phyloP scores from a whole-genome alignment of 1,284 basidiomycete species.

The Athelia sp. region DNA sequence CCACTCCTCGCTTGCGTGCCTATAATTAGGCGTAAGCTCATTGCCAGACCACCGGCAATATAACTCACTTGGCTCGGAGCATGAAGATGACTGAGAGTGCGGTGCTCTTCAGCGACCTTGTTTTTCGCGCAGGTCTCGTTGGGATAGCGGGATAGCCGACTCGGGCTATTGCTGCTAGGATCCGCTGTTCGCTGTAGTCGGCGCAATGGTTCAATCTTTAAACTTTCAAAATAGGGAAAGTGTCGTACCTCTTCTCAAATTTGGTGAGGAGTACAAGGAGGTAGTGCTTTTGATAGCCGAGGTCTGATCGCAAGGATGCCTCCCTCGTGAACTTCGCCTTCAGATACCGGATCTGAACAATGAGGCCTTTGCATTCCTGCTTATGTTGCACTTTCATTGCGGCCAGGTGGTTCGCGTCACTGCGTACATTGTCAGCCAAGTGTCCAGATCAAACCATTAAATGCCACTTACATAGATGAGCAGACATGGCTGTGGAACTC shows the following conservation, averaged over 20 bases:
- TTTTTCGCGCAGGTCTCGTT: conserved; percentile 30
- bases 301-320: conserved; percentile 71
- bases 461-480: conserved; percentile 37
- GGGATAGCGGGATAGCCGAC: conserved; percentile 60
- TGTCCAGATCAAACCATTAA: conserved; percentile 4
- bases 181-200: conserved; percentile 63
- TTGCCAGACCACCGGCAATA: no score
- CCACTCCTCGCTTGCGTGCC: conserved; percentile 59
- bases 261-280: conserved; percentile 56
- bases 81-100: conserved; percentile 63
- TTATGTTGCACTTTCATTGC: conserved; percentile 66
- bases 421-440: conserved; percentile 20
- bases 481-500: conserved; percentile 53
- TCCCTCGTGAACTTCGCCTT: conserved; percentile 91
- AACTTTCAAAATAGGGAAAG: no score
- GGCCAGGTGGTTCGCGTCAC: conserved; percentile 48
- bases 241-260: conserved; percentile 75
- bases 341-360: conserved; percentile 87
- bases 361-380: conserved; percentile 82
- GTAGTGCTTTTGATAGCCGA: conserved; percentile 87
- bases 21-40: conserved; percentile 22
- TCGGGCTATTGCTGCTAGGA: conserved; percentile 72
- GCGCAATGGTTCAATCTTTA: conserved; percentile 4
- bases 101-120: conserved; percentile 52
- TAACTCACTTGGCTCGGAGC: conserved; percentile 60